Evolutionary conservation across 805 yeast genomes (phyloP).

Genomic region (Saccharomycopsis fibuligera): DNA sequence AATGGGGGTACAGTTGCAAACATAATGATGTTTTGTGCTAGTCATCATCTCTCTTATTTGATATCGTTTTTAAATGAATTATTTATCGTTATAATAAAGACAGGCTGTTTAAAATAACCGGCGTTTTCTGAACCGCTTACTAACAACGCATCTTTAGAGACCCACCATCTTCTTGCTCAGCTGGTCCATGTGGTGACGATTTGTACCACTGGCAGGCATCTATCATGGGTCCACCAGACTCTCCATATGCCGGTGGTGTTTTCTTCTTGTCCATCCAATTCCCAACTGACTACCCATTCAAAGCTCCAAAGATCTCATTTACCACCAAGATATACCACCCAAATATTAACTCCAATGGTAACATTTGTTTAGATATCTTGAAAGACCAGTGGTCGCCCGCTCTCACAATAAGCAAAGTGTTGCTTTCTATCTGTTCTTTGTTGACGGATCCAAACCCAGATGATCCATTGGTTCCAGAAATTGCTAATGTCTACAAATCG

Average conservation of each 20-base stretch:
- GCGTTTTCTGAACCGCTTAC: constrained; percentile 12
- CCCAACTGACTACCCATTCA: constrained; percentile 99
- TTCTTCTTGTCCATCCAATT: constrained; percentile 93
- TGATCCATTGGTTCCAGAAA: constrained; percentile 98
- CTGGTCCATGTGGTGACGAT: constrained; percentile 98
- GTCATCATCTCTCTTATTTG: too few species aligned
- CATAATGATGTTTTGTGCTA: too few species aligned
- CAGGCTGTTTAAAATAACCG: too few species aligned
- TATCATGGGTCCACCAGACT: constrained; percentile 97
- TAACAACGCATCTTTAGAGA: constrained; percentile 47
- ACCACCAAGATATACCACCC: constrained; percentile 97
- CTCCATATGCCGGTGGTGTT: constrained; percentile 86
- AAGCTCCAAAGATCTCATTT: constrained; percentile 92
- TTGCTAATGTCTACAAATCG: constrained; percentile 92
- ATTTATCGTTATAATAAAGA: too few species aligned
- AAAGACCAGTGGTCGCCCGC: constrained; percentile 99
- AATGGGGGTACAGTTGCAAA: too few species aligned
- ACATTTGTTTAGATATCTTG: constrained; percentile 92
- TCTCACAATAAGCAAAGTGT: constrained; percentile 89
- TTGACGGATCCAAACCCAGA: constrained; percentile 98
- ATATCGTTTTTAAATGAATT: too few species aligned
- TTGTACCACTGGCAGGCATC: constrained; percentile 99
- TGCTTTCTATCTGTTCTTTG: constrained; percentile 89
- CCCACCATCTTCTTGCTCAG: constrained; percentile 98
- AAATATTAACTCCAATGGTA: constrained; percentile 91